Percentiles rank a stretch among this genome's conserved stretches.
phyloP scores from a whole-genome alignment of 805 yeast genomes.

The Wickerhamiella siamensis region DNA sequence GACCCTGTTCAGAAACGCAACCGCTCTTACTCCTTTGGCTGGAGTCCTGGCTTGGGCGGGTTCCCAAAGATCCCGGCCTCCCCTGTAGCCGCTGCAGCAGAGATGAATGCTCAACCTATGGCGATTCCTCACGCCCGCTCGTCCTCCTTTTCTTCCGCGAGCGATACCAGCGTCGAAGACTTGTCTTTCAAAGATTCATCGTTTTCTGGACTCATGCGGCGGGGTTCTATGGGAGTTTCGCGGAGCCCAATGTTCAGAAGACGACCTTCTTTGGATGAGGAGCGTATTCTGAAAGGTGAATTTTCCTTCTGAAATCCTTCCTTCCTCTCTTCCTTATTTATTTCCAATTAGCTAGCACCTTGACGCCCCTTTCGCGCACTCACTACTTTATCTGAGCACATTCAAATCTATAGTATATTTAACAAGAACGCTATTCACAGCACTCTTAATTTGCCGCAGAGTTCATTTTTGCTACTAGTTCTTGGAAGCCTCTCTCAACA shows the following conservation, averaged over 20 bases:
- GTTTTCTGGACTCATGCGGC: background rate
- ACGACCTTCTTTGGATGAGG: conserved; percentile 24
- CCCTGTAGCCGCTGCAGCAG: background rate
- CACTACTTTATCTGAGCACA: too few species aligned
- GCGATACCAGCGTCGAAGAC: too few species aligned
- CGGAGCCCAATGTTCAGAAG: conserved; percentile 11
- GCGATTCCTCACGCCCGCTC: background rate
- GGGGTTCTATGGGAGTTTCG: background rate
- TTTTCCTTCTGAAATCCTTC: conserved; percentile 13
- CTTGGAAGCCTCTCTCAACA: too few species aligned
- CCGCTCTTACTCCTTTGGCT: conserved; percentile 1
- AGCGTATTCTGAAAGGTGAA: conserved; percentile 25
- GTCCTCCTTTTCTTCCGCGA: background rate
- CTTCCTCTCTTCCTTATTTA: too few species aligned
- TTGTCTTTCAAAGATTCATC: background rate
- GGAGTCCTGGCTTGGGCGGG: background rate
- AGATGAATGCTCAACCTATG: background rate
- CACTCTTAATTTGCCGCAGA: too few species aligned
- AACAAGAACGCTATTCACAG: too few species aligned
- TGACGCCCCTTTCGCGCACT: too few species aligned
- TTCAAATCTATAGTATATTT: too few species aligned
- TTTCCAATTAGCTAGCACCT: too few species aligned
- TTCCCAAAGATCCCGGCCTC: background rate
- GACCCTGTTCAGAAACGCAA: background rate
- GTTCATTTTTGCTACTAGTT: too few species aligned